Evolutionary conservation across 169 alveolate species (phyloP), one percentile per base, ranked within the genome.

Genomic region (Cyclospora cayetanensis): DNA sequence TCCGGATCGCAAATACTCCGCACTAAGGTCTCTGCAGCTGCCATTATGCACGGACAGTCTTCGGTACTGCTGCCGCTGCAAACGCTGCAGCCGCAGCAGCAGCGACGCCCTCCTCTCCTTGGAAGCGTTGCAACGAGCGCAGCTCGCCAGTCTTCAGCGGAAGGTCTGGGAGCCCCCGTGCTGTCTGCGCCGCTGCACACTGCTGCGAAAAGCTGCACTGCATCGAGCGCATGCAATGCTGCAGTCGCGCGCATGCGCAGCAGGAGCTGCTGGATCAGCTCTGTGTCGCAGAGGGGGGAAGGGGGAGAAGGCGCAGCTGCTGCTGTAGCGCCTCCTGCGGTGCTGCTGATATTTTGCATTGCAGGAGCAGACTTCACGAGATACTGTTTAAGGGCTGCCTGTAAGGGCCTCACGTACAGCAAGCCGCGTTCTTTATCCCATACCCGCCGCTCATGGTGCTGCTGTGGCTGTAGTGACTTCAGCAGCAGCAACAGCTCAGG

Each of bases 141-240:
- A 15, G 60, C 84, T 2, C 60, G 60, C 84, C 84, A 72, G 35
- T 72, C 63, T 37, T 53, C 84, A 39, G 84, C 84, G n/a, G 84
- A 39, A 35, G 84, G 84, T 34, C 52, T 41, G 39, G 0, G 0
- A 12, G 52, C 82, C 35, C 52, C 63, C 41, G 84, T 43, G 84
- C 35, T 72, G n/a, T n/a, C n/a, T n/a, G n/a, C n/a, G 84, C 84
- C n/a, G 84, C 84, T 20, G 84, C 84, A 72, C 11, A 72, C 84
- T 18, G 84, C 63, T 29, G 84, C 84, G 50, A 39, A 72, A 22
- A 72, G 84, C 39, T 72, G 84, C 84, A 72, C 60, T 4, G 52
- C 63, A 39, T 72, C 84, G 35, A 72, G 84, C 31, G 84, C 35
- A 15, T 72, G 55, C 35, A 72, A 60, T 3, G 84, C 84, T 39